Evolutionary conservation across 768 basidiomycete species (phyloP), one percentile per base, ranked within the genome.

Genomic region (Leccinum imitatum): DNA sequence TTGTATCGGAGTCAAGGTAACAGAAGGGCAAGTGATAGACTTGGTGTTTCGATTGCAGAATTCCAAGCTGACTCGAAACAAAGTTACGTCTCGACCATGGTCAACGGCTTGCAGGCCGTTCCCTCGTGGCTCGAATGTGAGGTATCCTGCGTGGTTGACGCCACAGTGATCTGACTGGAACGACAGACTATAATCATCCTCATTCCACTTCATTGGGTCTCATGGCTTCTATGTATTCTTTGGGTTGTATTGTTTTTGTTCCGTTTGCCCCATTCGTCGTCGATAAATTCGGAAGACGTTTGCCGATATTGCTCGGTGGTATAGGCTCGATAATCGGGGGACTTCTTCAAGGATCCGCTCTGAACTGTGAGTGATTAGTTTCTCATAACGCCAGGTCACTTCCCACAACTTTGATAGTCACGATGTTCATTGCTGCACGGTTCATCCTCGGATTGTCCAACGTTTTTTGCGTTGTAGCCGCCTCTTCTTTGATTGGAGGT

Each of bases 1-100:
- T 7, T 68, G 67, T 51, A 53, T 71, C 3, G 61, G 60, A n/a
- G 65, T 69, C 48, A 65, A 65, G 44, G 58, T 62, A 53, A 68
- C 63, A 3, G 61, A 52, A 30, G 67, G 68, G 67, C 13, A 44
- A 59, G 65, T 50, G 5, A 33, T 41, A 0, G 10, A 19, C 0
- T 19, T 21, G 6, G 2, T 3, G 5, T 46, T 46, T 14, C 19
- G 1, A 21, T 21, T 25, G 48, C 48, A 25, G 11, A 47, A 19
- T 3, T 23, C 3, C 23, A 23, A 23, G 8, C 19, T 50, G 23
- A 50, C 11, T 14, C 14, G 3, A 47, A 23, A 46, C 44, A 21
- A 19, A 23, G 46, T 13, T 15, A 50, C 19, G 23, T 14, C 23
- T 50, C 11, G 48, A 50, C 48, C 14, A 50, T 50, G 48, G 4